Evolutionary conservation across 139 green algal species (phyloP).

Genomic region (Micractinium sp.): DNA sequence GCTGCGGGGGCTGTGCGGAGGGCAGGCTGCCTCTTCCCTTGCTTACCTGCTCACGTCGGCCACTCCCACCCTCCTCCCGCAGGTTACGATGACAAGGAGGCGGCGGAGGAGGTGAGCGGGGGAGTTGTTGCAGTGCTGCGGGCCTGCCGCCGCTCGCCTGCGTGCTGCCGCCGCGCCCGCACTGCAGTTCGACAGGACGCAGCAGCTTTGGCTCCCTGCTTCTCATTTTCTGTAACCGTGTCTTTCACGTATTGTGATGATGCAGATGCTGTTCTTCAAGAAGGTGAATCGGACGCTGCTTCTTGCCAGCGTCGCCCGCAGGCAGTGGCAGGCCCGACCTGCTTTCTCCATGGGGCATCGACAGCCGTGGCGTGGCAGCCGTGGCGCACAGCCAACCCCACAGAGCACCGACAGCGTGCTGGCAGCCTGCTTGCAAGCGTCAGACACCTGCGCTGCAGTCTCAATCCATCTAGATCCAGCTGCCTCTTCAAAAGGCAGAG

Average conservation of each 20-base stretch:
- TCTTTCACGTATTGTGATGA: not conserved
- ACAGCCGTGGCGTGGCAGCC: not conserved
- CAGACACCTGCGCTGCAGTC: too few relatives aligned
- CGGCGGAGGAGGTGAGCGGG: slow-evolving; percentile 38
- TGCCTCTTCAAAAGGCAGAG: too few relatives aligned
- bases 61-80: not conserved
- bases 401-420: too few relatives aligned
- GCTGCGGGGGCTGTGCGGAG: too few relatives aligned
- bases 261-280: slow-evolving; percentile 37
- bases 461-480: too few relatives aligned
- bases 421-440: too few relatives aligned
- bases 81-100: slow-evolving; percentile 49
- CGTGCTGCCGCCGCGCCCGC: not conserved
- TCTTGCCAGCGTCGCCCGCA: not conserved
- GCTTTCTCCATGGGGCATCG: too few relatives aligned
- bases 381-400: too few relatives aligned
- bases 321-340: not conserved
- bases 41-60: not conserved
- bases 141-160: not conserved
- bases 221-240: too few relatives aligned
- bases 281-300: slow-evolving; percentile 2
- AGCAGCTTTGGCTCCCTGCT: not conserved
- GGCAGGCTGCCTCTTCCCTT: not conserved
- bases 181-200: too few relatives aligned
- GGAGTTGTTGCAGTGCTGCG: not conserved